Conservation (phyloP, 768 basidiomycete species). For the Lactarius quietus region DNA sequence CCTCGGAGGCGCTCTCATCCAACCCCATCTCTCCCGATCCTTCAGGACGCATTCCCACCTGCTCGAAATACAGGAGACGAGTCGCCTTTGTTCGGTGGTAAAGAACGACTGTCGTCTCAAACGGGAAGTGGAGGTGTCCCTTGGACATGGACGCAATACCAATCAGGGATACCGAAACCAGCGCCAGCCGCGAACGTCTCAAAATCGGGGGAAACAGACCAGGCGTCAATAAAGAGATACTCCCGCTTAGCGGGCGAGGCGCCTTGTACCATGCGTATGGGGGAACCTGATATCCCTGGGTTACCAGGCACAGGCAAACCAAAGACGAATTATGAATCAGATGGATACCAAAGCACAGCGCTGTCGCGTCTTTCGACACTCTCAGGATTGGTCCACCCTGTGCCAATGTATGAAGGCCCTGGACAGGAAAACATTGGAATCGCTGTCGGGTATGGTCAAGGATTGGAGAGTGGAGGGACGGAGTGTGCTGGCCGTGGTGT, state of each 20-base stretch:
- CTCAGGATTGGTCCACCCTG: constrained; percentile 20
- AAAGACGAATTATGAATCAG: constrained; percentile 1
- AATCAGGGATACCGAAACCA: constrained; percentile 25
- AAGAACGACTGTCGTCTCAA: constrained; percentile 50
- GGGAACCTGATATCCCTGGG: constrained; percentile 1
- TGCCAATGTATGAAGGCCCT: constrained; percentile 14
- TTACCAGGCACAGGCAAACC: constrained; percentile 3
- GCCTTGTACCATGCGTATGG: not conserved
- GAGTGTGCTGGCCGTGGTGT: constrained; percentile 2
- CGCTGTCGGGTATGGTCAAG: constrained; percentile 22
- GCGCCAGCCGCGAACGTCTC: not conserved
- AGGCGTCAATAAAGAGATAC: constrained; percentile 4
- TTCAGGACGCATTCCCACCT: constrained; percentile 50
- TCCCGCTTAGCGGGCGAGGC: constrained; percentile 16
- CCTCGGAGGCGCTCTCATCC: constrained; percentile 53
- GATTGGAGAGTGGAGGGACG: not conserved
- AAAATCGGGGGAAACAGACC: not conserved
- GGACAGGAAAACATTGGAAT: constrained; percentile 26
- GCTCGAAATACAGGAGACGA: constrained; percentile 50
- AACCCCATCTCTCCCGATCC: constrained; percentile 71
- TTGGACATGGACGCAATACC: constrained; percentile 45
- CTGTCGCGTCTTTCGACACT: constrained; percentile 26
- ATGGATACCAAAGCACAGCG: constrained; percentile 6
- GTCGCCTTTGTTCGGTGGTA: constrained; percentile 76
- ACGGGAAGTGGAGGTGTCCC: constrained; percentile 42